phyloP scores from a whole-genome alignment of 192 early-diverging fungal genomes.

The Allomyces macrogynus region DNA sequence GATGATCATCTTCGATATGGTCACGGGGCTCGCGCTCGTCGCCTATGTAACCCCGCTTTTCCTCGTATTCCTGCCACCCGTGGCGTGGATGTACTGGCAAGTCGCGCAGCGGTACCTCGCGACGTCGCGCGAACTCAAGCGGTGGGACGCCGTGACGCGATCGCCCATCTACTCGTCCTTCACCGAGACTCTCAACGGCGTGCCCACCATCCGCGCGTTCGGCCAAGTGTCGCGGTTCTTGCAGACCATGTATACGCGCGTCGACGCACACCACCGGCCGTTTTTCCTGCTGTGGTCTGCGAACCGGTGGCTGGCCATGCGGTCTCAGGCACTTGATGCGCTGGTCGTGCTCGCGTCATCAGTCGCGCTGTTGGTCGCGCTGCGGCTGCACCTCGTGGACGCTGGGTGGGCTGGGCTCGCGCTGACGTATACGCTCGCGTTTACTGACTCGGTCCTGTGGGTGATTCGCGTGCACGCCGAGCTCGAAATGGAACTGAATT shows the following conservation, averaged over 20 bases:
- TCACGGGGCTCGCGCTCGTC: neutral
- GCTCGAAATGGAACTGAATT: conserved; percentile 74
- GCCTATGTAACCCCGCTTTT: conserved; percentile 46
- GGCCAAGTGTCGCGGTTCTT: conserved; percentile 46
- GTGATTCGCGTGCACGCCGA: conserved; percentile 54
- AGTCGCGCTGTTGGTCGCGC: conserved; percentile 33
- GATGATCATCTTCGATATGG: conserved; percentile 28
- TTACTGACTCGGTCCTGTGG: conserved; percentile 66
- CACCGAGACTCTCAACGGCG: conserved; percentile 55
- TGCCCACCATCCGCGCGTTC: conserved; percentile 70
- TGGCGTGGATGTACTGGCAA: conserved; percentile 36
- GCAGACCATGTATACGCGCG: conserved; percentile 28
- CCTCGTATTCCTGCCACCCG: conserved; percentile 46
- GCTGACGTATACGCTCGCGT: conserved; percentile 65
- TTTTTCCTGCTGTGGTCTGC: conserved; percentile 71
- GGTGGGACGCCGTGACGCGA: conserved; percentile 57
- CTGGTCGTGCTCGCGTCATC: conserved; percentile 53
- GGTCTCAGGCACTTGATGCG: conserved; percentile 59
- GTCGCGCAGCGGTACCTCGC: conserved; percentile 52
- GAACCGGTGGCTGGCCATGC: conserved; percentile 71
- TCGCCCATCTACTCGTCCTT: conserved; percentile 65
- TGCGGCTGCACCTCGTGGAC: conserved; percentile 32
- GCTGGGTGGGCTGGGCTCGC: conserved; percentile 75
- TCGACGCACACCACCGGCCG: conserved; percentile 71
- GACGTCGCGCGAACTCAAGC: conserved; percentile 72